phyloP scores from a whole-genome alignment of 257 asterid species.

The Penstemon davidsonii region DNA sequence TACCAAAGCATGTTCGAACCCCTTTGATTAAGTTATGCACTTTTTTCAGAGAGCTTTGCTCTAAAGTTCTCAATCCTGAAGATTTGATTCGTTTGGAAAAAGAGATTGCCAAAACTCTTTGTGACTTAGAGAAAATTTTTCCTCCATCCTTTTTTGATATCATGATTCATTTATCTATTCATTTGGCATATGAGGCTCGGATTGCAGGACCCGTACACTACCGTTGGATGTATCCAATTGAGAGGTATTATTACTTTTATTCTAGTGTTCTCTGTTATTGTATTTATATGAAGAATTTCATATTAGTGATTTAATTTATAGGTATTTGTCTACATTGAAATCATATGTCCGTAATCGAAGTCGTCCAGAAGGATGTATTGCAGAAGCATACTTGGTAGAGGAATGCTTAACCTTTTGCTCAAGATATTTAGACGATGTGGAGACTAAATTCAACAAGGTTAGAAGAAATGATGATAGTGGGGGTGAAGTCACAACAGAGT shows the following conservation, averaged over 20 bases:
- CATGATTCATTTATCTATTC: constrained; percentile 25
- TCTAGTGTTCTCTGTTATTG: background rate
- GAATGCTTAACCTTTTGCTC: constrained; percentile 19
- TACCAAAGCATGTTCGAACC: constrained; percentile 15
- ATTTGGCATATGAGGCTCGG: constrained; percentile 21
- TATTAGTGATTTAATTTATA: background rate
- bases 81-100: constrained; percentile 11
- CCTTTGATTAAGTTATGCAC: constrained; percentile 14
- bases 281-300: background rate
- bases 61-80: constrained; percentile 2
- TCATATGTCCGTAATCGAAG: constrained; percentile 13
- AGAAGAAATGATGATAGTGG: constrained; percentile 1
- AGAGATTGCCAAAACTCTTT: constrained; percentile 18
- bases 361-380: constrained; percentile 21
- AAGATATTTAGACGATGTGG: constrained; percentile 16
- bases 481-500: background rate
- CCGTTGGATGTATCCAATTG: constrained; percentile 23
- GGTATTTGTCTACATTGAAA: constrained; percentile 14
- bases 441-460: constrained; percentile 9
- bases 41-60: constrained; percentile 7
- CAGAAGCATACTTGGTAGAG: background rate
- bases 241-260: background rate
- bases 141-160: constrained; percentile 28
- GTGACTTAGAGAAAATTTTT: constrained; percentile 21
- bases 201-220: constrained; percentile 4